phyloP scores from a whole-genome alignment of 2,329 filamentous ascomycete genomes.

The Coniochaeta prunicola region DNA sequence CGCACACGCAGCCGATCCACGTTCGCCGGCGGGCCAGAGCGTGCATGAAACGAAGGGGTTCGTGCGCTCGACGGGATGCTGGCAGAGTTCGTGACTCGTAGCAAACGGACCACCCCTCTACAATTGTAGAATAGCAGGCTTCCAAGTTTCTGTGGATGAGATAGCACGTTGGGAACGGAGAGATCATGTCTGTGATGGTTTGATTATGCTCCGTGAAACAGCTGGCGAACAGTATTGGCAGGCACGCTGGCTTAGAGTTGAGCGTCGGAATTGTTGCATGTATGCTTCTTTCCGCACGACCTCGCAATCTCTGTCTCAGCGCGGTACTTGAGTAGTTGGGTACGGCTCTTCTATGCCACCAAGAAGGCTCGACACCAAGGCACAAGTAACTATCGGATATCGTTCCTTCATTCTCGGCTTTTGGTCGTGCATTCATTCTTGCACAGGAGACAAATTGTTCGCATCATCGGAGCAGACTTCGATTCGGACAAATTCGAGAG shows the following conservation, averaged over 20 bases:
- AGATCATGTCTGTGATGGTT: neutral
- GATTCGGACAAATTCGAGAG: neutral
- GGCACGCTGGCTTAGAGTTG: neutral
- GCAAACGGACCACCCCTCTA: neutral
- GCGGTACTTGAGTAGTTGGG: too few species aligned
- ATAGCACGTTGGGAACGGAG: neutral
- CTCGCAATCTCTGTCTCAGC: too few species aligned
- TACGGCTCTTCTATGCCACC: too few species aligned
- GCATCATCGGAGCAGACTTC: neutral
- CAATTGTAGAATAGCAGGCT: neutral
- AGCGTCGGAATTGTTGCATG: neutral
- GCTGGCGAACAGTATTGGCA: too few species aligned
- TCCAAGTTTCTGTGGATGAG: neutral
- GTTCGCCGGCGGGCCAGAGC: neutral
- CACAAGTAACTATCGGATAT: too few species aligned
- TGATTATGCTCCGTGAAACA: neutral
- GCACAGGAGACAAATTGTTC: too few species aligned
- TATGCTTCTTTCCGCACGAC: too few species aligned
- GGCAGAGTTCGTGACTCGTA: neutral
- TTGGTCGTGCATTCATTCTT: too few species aligned
- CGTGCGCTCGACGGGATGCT: neutral
- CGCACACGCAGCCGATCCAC: neutral
- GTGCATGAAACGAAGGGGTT: conserved; percentile 1
- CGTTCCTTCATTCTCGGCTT: too few species aligned
- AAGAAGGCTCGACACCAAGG: too few species aligned